phyloP scores from a whole-genome alignment of 805 yeast genomes.

The Teunomyces funiuensis region DNA sequence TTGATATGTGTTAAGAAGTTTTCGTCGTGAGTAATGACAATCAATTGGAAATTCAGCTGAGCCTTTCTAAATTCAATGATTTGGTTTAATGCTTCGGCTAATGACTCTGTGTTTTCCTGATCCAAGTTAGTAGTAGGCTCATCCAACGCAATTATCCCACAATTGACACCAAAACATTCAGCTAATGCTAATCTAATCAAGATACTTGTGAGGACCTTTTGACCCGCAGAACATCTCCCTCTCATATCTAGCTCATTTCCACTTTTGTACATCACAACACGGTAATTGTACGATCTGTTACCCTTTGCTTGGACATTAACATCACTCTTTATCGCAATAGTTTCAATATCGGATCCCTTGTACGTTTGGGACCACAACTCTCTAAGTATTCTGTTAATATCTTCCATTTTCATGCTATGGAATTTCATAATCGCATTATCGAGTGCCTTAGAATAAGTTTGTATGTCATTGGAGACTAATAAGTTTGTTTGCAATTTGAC shows the following conservation, averaged over 20 bases:
- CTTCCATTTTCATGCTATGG: constrained; percentile 89
- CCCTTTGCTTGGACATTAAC: constrained; percentile 50
- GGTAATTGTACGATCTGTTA: constrained; percentile 77
- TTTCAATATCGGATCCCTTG: constrained; percentile 92
- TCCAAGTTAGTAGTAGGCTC: constrained; percentile 98
- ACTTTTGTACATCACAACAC: constrained; percentile 93
- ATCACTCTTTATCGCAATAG: constrained; percentile 83
- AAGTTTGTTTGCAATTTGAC: constrained; percentile 73
- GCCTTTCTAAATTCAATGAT: constrained; percentile 72
- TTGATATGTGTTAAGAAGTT: constrained; percentile 81
- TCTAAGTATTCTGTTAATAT: constrained; percentile 81
- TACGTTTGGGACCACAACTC: constrained; percentile 94
- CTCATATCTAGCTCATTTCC: constrained; percentile 95
- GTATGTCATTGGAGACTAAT: constrained; percentile 77
- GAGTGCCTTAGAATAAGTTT: constrained; percentile 77
- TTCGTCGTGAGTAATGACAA: constrained; percentile 96
- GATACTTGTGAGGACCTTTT: constrained; percentile 89
- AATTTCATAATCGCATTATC: constrained; percentile 93
- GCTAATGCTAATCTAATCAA: constrained; percentile 89
- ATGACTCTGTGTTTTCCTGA: constrained; percentile 80
- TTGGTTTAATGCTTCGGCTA: constrained; percentile 74
- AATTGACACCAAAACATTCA: constrained; percentile 91
- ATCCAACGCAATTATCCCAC: constrained; percentile 94
- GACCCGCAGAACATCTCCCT: constrained; percentile 98
- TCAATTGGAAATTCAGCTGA: constrained; percentile 89